Evolutionary conservation across 305 asterid species (phyloP), one percentile per base, ranked within the genome.

Genomic region (Salvia sclarea): DNA sequence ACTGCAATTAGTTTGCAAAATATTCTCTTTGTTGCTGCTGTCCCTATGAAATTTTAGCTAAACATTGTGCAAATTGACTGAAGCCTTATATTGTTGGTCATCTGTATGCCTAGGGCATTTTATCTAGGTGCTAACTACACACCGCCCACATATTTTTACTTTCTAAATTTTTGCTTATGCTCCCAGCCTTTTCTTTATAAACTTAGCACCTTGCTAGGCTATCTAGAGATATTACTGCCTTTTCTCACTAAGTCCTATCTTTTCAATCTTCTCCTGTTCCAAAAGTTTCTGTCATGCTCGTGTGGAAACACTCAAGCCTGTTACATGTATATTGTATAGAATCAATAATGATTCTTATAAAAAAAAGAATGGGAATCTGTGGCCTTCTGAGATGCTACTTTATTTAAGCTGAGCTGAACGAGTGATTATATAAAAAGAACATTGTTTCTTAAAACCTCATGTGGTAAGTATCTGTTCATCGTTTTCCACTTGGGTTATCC

Each of bases 401-500:
- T 65, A 48, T 67, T 21, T 78, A 61, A 55, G 21, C 65, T 14
- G 50, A 65, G 60, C 21, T 45, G 45, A 18, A 60, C 25, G 17
- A 13, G 59, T 41, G 17, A 7, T 24, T 22, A 52, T 33, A 24
- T n/a, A 33, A 22, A 25, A 35, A 18, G 20, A 14, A 41, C 47
- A 14, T 54, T 53, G 56, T 44, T 59, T 14, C 64, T 22, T 22
- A 7, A 24, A 79, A 54, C 61, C 66, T 33, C 54, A 28, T 57
- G 35, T 44, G 53, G 16, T 64, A 37, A 35, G 40, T 52, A 21
- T 37, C 25, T 70, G 35, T 56, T 74, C 70, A 68, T 76, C 53
- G 28, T 69, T 57, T 35, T 54, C 65, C 38, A 59, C 56, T 58
- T 68, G 73, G 75, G 40, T 65, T 52, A 40, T 66, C 50, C 85